Evolutionary conservation across 768 basidiomycete genomes (phyloP).

Genomic region (Astraeus odoratus): DNA sequence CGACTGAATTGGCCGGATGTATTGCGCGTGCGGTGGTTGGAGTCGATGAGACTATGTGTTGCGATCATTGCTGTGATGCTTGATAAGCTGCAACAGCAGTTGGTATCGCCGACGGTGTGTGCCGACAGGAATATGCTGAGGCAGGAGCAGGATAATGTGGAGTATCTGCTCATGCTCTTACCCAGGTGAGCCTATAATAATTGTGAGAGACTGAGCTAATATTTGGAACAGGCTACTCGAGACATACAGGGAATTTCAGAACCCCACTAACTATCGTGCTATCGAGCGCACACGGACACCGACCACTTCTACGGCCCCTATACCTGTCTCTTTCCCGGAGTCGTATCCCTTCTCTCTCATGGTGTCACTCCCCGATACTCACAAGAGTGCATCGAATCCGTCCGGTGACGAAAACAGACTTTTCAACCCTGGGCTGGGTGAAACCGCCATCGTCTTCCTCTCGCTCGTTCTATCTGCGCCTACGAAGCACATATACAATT

Average conservation of each 20-base stretch:
- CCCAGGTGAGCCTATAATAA: conserved; percentile 54
- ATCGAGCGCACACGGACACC: conserved; percentile 62
- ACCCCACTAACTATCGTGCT: conserved; percentile 53
- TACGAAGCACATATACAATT: conserved; percentile 66
- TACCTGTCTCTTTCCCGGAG: conserved; percentile 86
- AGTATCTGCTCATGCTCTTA: conserved; percentile 72
- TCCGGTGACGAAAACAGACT: conserved; percentile 41
- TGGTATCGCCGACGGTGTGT: conserved; percentile 59
- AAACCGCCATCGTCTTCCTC: conserved; percentile 79
- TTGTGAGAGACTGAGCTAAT: conserved; percentile 3
- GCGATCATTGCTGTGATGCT: conserved; percentile 86
- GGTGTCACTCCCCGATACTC: conserved; percentile 53
- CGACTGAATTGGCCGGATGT: too few species aligned
- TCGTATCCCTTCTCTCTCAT: conserved; percentile 89
- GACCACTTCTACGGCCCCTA: conserved; percentile 46
- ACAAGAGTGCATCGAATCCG: conserved; percentile 35
- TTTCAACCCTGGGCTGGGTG: conserved; percentile 76
- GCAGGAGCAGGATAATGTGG: conserved; percentile 90
- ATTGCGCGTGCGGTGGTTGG: conserved; percentile 84
- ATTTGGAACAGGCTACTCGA: conserved; percentile 59
- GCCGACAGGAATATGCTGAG: conserved; percentile 54
- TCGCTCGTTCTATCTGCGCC: conserved; percentile 78
- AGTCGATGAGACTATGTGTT: conserved; percentile 83
- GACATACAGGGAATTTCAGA: conserved; percentile 81
- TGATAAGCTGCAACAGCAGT: conserved; percentile 78